These are phyloP conservation scores for Piromyces sp. DNA, from an alignment of 192 early-diverging fungal species.

Conservation along the genomic window DNA sequence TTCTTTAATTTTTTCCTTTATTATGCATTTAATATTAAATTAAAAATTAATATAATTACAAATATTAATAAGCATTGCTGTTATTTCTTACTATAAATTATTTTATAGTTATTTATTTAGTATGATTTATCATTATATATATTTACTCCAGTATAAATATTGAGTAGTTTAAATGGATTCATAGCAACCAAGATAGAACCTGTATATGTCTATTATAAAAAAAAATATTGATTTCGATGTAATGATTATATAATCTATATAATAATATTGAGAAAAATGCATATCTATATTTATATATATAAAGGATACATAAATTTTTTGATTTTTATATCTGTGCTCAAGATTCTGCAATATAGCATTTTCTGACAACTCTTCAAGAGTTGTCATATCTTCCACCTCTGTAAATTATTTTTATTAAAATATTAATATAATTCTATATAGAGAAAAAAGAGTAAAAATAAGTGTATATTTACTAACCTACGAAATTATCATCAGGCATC, in stretches of 20 bases:
- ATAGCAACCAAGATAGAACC: constrained; percentile 31
- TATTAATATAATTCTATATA: too few species aligned
- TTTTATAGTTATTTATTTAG: too few species aligned
- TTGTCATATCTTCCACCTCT: background rate
- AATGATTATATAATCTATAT: background rate
- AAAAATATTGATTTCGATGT: background rate
- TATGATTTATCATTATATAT: too few species aligned
- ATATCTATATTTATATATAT: too few species aligned
- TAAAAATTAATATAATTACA: too few species aligned
- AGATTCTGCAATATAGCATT: background rate
- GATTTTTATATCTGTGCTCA: background rate
- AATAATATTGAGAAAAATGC: too few species aligned
- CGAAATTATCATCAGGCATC: too few species aligned
- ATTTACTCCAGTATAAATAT: constrained; percentile 17
- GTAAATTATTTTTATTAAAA: too few species aligned
- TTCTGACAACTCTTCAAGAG: background rate
- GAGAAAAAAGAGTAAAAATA: too few species aligned
- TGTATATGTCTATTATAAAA: constrained; percentile 22
- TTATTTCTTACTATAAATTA: too few species aligned
- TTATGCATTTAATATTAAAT: too few species aligned
- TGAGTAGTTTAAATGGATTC: constrained; percentile 26
- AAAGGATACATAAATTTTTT: background rate
- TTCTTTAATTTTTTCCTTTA: constrained; percentile 15
- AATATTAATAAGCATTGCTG: background rate
- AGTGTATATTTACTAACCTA: too few species aligned